phyloP scores from a whole-genome alignment of 108 stramenopile genomes.

The Skeletonema marinoi region DNA sequence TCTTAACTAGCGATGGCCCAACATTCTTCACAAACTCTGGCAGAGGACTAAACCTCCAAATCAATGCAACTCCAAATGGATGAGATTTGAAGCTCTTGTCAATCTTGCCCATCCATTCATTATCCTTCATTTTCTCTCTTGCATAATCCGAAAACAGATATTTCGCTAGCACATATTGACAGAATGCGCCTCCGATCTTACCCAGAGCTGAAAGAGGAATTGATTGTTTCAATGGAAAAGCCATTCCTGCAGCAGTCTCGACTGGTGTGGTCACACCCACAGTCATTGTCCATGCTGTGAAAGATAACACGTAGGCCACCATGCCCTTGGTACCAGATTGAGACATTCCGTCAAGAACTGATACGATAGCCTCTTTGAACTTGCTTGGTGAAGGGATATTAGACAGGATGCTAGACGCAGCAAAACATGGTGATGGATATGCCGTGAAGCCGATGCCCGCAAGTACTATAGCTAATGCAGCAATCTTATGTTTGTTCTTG shows the following conservation, averaged over 20 bases:
- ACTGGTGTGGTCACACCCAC: constrained; percentile 65
- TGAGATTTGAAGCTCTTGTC: constrained; percentile 40
- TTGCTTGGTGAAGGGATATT: constrained; percentile 18
- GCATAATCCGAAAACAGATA: constrained; percentile 50
- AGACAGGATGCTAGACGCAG: constrained; percentile 2
- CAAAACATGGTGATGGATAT: constrained; percentile 20
- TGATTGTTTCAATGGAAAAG: constrained; percentile 50
- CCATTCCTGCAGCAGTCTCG: constrained; percentile 64
- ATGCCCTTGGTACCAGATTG: constrained; percentile 41
- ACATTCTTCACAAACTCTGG: constrained; percentile 86
- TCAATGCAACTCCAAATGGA: constrained; percentile 57
- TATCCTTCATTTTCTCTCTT: constrained; percentile 42
- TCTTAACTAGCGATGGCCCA: constrained; percentile 52
- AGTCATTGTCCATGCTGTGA: constrained; percentile 56
- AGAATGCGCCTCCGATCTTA: constrained; percentile 68
- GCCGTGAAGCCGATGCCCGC: background rate
- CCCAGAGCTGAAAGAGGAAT: constrained; percentile 51
- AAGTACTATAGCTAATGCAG: background rate
- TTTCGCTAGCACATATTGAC: constrained; percentile 63
- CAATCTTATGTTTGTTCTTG: background rate
- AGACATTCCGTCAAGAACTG: constrained; percentile 17
- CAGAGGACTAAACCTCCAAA: constrained; percentile 68
- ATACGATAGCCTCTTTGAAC: background rate
- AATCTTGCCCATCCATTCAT: constrained; percentile 58
- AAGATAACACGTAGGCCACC: constrained; percentile 36